Evolutionary conservation across 2,329 filamentous ascomycete species (phyloP).

Genomic region (Colletotrichum graminicola): DNA sequence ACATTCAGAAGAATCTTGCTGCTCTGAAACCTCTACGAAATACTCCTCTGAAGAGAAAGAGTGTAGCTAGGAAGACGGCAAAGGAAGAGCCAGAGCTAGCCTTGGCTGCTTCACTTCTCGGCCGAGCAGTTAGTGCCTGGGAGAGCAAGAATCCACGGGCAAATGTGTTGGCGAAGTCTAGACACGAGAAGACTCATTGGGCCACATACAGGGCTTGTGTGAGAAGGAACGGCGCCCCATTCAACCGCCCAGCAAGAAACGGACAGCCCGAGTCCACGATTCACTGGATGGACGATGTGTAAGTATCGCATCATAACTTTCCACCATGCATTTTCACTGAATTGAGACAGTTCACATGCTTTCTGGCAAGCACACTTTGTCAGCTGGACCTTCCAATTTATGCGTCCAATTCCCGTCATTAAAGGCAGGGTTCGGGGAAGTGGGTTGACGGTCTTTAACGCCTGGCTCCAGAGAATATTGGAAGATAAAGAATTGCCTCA

Average conservation of each 20-base stretch:
- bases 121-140: not conserved
- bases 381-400: constrained; percentile 6
- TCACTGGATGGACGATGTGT: constrained; percentile 27
- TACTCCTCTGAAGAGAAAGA: not conserved
- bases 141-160: not conserved
- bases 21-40: constrained; percentile 20
- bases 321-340: not conserved
- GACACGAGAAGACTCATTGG: constrained; percentile 17
- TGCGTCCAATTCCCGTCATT: not conserved
- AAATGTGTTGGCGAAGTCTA: not conserved
- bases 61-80: not conserved
- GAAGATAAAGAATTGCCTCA: not conserved
- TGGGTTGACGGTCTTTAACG: not conserved
- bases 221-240: constrained; percentile 5
- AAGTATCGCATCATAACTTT: not conserved
- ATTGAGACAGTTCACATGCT: not conserved
- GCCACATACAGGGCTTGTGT: constrained; percentile 36
- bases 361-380: constrained; percentile 17
- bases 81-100: not conserved
- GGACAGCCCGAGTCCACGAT: not conserved
- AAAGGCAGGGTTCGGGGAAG: not conserved
- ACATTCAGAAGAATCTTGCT: not conserved
- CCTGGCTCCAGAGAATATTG: not conserved
- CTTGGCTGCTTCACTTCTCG: not conserved
- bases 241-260: not conserved